These are phyloP conservation scores for Kwoniella europaea DNA, from an alignment of 768 basidiomycete genomes.

Conservation along the genomic window DNA sequence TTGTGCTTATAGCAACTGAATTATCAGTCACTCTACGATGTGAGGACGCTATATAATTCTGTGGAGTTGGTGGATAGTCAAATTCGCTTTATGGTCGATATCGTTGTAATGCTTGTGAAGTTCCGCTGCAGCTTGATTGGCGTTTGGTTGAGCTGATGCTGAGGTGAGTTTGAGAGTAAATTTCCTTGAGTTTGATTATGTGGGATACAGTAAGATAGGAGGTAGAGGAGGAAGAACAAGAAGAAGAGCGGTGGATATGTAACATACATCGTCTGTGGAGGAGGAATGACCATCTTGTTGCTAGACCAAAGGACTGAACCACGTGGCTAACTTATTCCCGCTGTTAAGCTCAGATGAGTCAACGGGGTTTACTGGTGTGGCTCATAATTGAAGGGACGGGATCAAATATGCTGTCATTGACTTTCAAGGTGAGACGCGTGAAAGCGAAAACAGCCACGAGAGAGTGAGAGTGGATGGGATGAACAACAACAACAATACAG, in stretches of 20 bases:
- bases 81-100: neutral
- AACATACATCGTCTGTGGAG: neutral
- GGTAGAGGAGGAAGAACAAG: neutral
- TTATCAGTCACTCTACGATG: neutral
- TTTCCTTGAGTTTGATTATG: neutral
- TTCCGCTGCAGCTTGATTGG: neutral
- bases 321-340: constrained; percentile 1
- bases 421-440: neutral
- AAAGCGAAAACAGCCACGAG: constrained; percentile 13
- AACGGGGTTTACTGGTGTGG: constrained; percentile 6
- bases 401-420: constrained; percentile 11
- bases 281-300: neutral
- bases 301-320: neutral
- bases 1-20: neutral
- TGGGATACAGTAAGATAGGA: neutral
- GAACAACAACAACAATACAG: constrained; percentile 22
- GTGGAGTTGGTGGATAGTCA: neutral
- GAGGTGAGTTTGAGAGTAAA: neutral
- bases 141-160: neutral
- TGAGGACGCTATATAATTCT: neutral
- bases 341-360: neutral
- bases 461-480: neutral
- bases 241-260: neutral
- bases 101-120: neutral
- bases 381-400: neutral